Percentiles rank a stretch among this genome's conserved stretches.
phyloP scores from a whole-genome alignment of 306 rosid genomes.

The Cucurbita argyrosperma region DNA sequence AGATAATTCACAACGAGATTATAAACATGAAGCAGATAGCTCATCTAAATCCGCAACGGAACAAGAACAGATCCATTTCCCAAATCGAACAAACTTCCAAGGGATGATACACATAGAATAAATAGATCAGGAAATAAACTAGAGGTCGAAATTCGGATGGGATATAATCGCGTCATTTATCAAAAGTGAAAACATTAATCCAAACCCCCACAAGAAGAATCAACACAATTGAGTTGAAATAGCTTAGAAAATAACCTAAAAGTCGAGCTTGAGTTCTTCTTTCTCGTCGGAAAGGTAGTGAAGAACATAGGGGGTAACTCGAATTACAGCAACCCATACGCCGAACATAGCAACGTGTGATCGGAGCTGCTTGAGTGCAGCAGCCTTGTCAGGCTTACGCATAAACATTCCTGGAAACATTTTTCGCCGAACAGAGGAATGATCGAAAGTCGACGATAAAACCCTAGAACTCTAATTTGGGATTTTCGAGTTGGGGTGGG shows the following conservation, averaged over 20 bases:
- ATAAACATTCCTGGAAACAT: constrained; percentile 94
- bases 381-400: constrained; percentile 87
- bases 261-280: constrained; percentile 66
- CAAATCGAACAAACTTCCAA: neutral
- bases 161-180: neutral
- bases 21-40: neutral
- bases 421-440: neutral
- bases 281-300: constrained; percentile 53
- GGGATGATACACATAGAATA: neutral
- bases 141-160: no score
- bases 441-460: neutral
- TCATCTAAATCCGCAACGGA: neutral
- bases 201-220: neutral
- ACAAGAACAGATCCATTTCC: neutral
- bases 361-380: constrained; percentile 68
- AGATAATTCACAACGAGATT: neutral
- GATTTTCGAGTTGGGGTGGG: neutral
- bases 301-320: constrained; percentile 67
- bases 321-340: constrained; percentile 68
- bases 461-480: neutral
- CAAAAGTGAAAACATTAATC: neutral
- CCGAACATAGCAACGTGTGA: constrained; percentile 74
- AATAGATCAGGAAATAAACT: no score
- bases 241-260: constrained; percentile 15
- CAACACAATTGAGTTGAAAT: neutral